Base-by-base conservation (phyloP, 371 early-diverging fungal species). In the Batrachochytrium dendrobatidis region DNA sequence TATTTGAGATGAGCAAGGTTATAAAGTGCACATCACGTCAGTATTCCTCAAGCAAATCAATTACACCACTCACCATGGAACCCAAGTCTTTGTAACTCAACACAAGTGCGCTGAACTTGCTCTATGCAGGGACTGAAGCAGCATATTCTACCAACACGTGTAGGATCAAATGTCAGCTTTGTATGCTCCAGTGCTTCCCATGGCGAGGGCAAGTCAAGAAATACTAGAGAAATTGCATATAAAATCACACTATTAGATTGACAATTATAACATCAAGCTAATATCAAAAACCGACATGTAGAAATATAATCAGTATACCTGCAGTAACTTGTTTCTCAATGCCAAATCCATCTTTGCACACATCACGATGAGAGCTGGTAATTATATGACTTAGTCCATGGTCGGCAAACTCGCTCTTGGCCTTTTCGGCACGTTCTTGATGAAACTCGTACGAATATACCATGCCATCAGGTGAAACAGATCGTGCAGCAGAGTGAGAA, bases 41-140 rank as follows among this genome's bases (percentile, higher is more conserved):
- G 15, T 20, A 39, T 15, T 39, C 15, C 20, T 39, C 39, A 39
- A 15, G 39, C 20, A 39, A 15, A 39, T 39, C 15, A 39, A 20
- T 4, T 28, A 46, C 25, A 7, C 26, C 18, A 51, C 73, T 56
- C 75, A 86, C 88, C 86, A 52, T 79, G 76, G 75, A 90, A 95
- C 2, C 89, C 90, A 53, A 84, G 72, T 31, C 86, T 83, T 20
- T 83, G 80, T 58, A 95, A 66, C 31, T 86, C 87, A 17, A 72
- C 64, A 3, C 86, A 62, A 5, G 95, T 87, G 50, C 77, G 71
- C 56, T 86, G 84, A 24, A 97, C 93, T 69, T 97, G 96, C 71
- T 97, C 98, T 46, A 96, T 92, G 59, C 94, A 94, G 1, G 98
- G 98, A 58, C 90, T 90, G 71, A 96, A 97, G 46, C 86, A 84